Base-by-base conservation (phyloP, 139 green algal genomes). In the Closterium sp. region DNA sequence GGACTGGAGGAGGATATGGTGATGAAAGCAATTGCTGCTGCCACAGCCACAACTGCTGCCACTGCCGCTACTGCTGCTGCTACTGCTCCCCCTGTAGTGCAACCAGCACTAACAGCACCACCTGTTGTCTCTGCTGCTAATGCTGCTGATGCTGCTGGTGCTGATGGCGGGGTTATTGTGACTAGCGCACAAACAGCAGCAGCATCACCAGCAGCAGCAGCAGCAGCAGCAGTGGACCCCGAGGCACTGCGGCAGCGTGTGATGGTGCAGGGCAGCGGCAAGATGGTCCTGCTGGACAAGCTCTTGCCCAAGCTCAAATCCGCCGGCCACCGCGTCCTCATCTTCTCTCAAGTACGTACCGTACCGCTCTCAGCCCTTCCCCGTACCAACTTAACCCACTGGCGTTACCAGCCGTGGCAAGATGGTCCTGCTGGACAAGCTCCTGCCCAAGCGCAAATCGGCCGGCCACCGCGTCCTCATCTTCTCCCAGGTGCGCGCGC, bases 281-380 rank as follows among this genome's bases (percentile, higher is more conserved):
- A 98, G 95, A 95, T 98, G 97, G 96, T 98, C 33, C 94, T 98
- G 88, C 94, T 98, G 85, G 97, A 98, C 94, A 97, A 97, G 94
- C 95, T 98, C 90, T 95, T 98, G 88, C 95, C 96, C 21, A 97
- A 97, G 95, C 94, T 98, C 89, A 95, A 98, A 94, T 34, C 93
- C 32, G 95, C 96, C 33, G 96, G 95, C 87, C 97, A 95, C 19
- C 95, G 97, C 28, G 96, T 99, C 33, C 96, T 99, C 86, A 98
- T 99, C 91, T 99, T 99, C 96, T 97, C 94, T 10, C 95, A 96
- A 38, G 90, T 93, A 1, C 0, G 55, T 76, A 19, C 0, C 55
- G 38, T 9, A 23, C 43, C 21, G 6, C 12, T 12, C 38, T 9
- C 38, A 8, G 9, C 38, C 19, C 9, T 16, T 9, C 3, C 38